Percentiles rank a stretch among this genome's conserved stretches.
Conservation (phyloP, 2,329 filamentous ascomycete species). For the Cladosporium sphaerospermum region DNA sequence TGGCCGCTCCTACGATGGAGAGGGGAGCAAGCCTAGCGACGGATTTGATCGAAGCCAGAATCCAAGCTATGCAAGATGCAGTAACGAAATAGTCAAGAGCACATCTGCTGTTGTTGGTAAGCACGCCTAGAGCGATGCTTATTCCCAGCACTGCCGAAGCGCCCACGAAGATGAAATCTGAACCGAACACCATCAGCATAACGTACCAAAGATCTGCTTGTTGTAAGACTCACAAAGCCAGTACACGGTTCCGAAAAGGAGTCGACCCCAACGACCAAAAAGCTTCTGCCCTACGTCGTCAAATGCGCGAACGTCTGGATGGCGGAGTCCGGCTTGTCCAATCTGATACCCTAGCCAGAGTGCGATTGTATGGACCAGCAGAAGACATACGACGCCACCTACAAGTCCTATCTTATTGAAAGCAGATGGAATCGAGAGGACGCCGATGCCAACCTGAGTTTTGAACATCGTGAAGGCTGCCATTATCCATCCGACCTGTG, state of each 20-base stretch:
- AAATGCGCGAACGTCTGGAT: conserved; percentile 52
- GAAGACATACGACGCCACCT: conserved; percentile 40
- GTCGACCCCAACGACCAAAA: conserved; percentile 47
- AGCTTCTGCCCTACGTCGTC: conserved; percentile 50
- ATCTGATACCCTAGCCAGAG: conserved; percentile 46
- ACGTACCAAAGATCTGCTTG: conserved; percentile 3
- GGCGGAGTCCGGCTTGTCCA: conserved; percentile 46
- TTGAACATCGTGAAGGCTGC: conserved; percentile 35
- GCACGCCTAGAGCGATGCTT: conserved; percentile 13
- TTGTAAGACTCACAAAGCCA: not conserved
- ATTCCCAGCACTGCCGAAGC: conserved; percentile 33
- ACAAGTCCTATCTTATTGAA: conserved; percentile 44
- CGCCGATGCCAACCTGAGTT: conserved; percentile 40
- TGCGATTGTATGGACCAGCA: conserved; percentile 30
- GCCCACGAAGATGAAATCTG: conserved; percentile 24
- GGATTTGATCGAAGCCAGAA: too few species aligned
- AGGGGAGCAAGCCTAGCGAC: conserved; percentile 6
- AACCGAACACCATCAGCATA: conserved; percentile 3
- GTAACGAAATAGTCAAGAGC: too few species aligned
- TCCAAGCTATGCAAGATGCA: too few species aligned
- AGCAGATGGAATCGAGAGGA: conserved; percentile 42
- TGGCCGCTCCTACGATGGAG: conserved; percentile 29
- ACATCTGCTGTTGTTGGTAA: too few species aligned
- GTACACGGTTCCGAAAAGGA: conserved; percentile 35
- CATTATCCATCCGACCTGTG: not conserved